Percentiles rank a stretch among this genome's conserved stretches.
phyloP scores from a whole-genome alignment of 805 yeast species.

The Saturnispora serradocipensis region DNA sequence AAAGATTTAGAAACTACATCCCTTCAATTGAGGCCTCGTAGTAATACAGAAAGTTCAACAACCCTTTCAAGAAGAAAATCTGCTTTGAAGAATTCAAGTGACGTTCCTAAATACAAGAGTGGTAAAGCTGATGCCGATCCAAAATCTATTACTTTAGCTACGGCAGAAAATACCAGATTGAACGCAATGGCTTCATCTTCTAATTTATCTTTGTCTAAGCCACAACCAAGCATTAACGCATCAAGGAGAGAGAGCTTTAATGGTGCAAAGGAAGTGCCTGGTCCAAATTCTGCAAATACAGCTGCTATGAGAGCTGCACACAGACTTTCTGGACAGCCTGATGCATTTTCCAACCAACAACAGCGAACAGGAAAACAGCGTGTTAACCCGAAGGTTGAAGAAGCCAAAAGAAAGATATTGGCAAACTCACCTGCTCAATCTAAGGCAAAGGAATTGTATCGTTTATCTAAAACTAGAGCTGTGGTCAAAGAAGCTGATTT shows the following conservation, averaged over 20 bases:
- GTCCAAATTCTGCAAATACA: constrained; percentile 7
- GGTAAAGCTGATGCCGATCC: constrained; percentile 34
- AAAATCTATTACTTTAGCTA: constrained; percentile 59
- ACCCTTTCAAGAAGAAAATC: constrained; percentile 30
- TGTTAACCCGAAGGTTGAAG: constrained; percentile 11
- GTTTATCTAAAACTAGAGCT: constrained; percentile 32
- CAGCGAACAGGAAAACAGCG: constrained; percentile 7
- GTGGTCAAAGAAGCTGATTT: constrained; percentile 10
- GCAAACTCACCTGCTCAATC: constrained; percentile 20
- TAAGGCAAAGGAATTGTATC: constrained; percentile 46
- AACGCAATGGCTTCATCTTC: constrained; percentile 47
- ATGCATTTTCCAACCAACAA: not conserved
- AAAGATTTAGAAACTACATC: not conserved
- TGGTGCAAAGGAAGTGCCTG: not conserved
- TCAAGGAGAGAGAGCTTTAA: not conserved
- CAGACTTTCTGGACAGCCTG: constrained; percentile 15
- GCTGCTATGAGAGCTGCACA: constrained; percentile 29
- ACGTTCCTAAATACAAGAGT: constrained; percentile 18
- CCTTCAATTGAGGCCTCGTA: not conserved
- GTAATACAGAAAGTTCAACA: not conserved
- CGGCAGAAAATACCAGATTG: constrained; percentile 71
- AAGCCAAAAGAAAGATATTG: constrained; percentile 11
- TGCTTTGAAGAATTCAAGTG: constrained; percentile 35
- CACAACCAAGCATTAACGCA: not conserved
- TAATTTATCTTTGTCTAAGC: not conserved